Evolutionary conservation across 805 yeast species (phyloP).

Genomic region (Metschnikowia amazonensis): DNA sequence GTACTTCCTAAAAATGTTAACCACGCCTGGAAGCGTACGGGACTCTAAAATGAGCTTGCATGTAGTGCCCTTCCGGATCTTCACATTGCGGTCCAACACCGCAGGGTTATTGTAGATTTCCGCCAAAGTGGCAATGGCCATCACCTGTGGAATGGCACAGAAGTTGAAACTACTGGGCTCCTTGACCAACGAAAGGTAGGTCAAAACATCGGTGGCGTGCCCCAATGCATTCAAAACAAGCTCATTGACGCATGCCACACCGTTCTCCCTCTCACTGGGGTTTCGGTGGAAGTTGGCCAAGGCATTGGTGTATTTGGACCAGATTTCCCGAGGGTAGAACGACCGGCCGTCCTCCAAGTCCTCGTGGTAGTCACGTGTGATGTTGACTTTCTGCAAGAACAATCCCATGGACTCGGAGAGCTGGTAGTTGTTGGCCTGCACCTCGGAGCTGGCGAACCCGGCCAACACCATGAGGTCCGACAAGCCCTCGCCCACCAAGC

Average conservation of each 20-base stretch:
- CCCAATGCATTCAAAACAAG: constrained; percentile 72
- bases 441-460: constrained; percentile 52
- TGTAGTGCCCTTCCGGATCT: constrained; percentile 88
- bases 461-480: constrained; percentile 80
- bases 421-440: constrained; percentile 48
- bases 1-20: constrained; percentile 71
- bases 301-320: constrained; percentile 73
- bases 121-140: constrained; percentile 95
- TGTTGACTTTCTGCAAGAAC: constrained; percentile 92
- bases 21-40: constrained; percentile 71
- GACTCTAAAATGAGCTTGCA: constrained; percentile 69
- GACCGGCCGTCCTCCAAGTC: constrained; percentile 89
- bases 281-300: constrained; percentile 54
- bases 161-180: constrained; percentile 85
- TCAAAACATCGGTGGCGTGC: constrained; percentile 74
- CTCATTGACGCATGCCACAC: constrained; percentile 74
- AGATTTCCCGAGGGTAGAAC: constrained; percentile 93
- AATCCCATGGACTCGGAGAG: constrained; percentile 87
- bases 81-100: constrained; percentile 69
- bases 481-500: constrained; percentile 94
- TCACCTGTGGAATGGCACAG: constrained; percentile 97
- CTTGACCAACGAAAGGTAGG: constrained; percentile 67
- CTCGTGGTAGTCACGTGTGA: constrained; percentile 91
- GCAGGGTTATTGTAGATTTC: constrained; percentile 75
- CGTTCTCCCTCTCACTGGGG: constrained; percentile 49